Conservation (phyloP, 2,329 filamentous ascomycete species). For the Ophiocordyceps sinensis region DNA sequence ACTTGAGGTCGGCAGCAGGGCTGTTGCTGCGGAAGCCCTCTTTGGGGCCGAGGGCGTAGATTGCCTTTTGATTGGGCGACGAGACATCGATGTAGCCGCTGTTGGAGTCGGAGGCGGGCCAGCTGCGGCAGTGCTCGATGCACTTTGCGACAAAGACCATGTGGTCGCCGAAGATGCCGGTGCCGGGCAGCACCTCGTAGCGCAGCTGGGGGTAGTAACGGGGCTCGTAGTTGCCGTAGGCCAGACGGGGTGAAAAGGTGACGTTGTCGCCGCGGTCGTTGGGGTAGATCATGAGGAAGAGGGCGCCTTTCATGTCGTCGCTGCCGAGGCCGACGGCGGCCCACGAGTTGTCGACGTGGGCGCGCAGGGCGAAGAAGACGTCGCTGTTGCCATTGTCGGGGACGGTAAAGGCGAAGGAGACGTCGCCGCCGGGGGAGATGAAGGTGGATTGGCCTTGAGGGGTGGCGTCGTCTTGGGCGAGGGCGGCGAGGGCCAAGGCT, state of each 20-base stretch:
- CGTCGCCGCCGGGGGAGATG: slow-evolving; percentile 24
- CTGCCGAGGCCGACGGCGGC: slow-evolving; percentile 40
- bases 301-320: slow-evolving; percentile 32
- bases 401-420: slow-evolving; percentile 36
- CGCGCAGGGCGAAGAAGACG: slow-evolving; percentile 39
- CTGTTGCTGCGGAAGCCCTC: slow-evolving; percentile 27
- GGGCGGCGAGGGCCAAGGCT: slow-evolving; percentile 8
- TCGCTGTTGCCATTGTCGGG: slow-evolving; percentile 30
- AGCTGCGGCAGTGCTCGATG: slow-evolving; percentile 33
- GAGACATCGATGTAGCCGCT: slow-evolving; percentile 34
- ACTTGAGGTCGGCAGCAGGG: slow-evolving; percentile 28
- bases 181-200: slow-evolving; percentile 29
- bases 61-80: slow-evolving; percentile 31
- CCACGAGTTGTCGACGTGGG: slow-evolving; percentile 32
- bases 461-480: slow-evolving; percentile 9
- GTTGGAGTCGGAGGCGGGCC: slow-evolving; percentile 19
- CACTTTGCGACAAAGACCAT: slow-evolving; percentile 38
- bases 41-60: slow-evolving; percentile 41
- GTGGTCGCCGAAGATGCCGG: slow-evolving; percentile 29
- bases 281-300: slow-evolving; percentile 41
- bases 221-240: slow-evolving; percentile 37
- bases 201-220: slow-evolving; percentile 27
- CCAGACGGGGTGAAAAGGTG: slow-evolving; percentile 40
- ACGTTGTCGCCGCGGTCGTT: slow-evolving; percentile 30
- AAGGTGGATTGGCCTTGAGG: slow-evolving; percentile 25